Percentiles rank a stretch among this genome's conserved stretches.
phyloP scores from a whole-genome alignment of 352 stramenopile genomes.

The Aphanomyces invadans region DNA sequence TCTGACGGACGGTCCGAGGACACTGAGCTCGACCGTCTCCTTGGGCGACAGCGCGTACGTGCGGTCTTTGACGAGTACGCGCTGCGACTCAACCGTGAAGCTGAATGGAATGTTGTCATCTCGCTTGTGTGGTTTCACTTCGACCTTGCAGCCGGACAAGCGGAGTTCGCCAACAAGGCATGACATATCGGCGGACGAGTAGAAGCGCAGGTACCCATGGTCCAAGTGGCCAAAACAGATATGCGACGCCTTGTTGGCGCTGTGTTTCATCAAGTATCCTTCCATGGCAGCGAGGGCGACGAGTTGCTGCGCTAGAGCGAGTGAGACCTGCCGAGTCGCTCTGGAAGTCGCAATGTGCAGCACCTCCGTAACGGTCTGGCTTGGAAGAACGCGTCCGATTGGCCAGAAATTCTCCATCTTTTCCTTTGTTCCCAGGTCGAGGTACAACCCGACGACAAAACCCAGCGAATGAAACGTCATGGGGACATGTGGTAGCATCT shows the following conservation, averaged over 20 bases:
- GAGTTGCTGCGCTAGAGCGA: no score
- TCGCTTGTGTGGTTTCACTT: constrained; percentile 72
- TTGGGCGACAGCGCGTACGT: constrained; percentile 66
- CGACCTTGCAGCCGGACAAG: constrained; percentile 77
- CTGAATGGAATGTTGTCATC: constrained; percentile 55
- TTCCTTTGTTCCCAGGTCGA: neutral
- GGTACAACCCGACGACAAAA: no score
- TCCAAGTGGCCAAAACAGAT: constrained; percentile 74
- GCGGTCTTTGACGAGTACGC: constrained; percentile 78
- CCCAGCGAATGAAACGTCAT: no score
- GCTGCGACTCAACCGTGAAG: constrained; percentile 76
- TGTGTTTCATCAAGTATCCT: constrained; percentile 69
- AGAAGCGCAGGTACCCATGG: constrained; percentile 73
- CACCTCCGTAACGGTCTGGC: neutral
- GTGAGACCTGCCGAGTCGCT: no score
- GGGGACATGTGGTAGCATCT: no score
- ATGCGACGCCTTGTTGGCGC: constrained; percentile 42
- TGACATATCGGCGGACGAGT: constrained; percentile 30
- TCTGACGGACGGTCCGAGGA: constrained; percentile 49
- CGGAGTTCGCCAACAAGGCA: constrained; percentile 45
- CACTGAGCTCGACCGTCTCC: constrained; percentile 60
- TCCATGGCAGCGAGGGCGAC: constrained; percentile 25
- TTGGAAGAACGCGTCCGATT: neutral
- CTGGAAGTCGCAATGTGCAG: no score
- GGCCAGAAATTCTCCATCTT: neutral